Percentiles rank a stretch among this genome's conserved stretches.
Conservation (phyloP, 2,329 filamentous ascomycete species). For the Fusarium bactridioides region DNA sequence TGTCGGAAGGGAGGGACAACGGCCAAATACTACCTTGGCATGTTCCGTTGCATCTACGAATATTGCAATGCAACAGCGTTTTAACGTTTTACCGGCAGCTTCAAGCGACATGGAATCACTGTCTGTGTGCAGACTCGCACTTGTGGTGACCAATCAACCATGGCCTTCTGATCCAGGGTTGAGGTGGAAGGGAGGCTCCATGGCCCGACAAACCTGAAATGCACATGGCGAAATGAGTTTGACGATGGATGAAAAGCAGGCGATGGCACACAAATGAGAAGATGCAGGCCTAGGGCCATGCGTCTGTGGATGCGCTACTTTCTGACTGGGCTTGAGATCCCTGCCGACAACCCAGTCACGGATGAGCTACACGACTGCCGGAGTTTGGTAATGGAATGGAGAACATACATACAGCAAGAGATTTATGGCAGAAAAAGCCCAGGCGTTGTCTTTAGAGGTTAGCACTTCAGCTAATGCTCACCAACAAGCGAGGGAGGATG, state of each 20-base stretch:
- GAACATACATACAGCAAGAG: slow-evolving; percentile 19
- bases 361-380: slow-evolving; percentile 28
- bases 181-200: not conserved
- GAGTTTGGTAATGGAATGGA: slow-evolving; percentile 13
- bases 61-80: not conserved
- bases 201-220: slow-evolving; percentile 19
- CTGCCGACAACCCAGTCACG: slow-evolving; percentile 27
- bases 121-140: not conserved
- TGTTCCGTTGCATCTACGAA: slow-evolving; percentile 13
- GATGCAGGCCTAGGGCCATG: slow-evolving; percentile 26
- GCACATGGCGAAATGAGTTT: slow-evolving; percentile 18
- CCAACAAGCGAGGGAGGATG: slow-evolving; percentile 21
- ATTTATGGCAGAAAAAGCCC: slow-evolving; percentile 20
- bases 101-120: not conserved
- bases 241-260: slow-evolving; percentile 21
- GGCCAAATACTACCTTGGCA: slow-evolving; percentile 18
- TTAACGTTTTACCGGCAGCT: slow-evolving; percentile 5
- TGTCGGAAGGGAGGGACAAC: slow-evolving; percentile 18
- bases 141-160: not conserved
- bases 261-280: slow-evolving; percentile 20
- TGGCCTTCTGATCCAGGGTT: not conserved
- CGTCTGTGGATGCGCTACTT: slow-evolving; percentile 38
- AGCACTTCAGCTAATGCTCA: slow-evolving; percentile 27
- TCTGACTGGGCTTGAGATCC: slow-evolving; percentile 39
- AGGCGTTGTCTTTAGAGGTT: slow-evolving; percentile 11